These are phyloP conservation scores for Nakazawaea wyomingensis DNA, from an alignment of 805 yeast species.

Conservation along the genomic window DNA sequence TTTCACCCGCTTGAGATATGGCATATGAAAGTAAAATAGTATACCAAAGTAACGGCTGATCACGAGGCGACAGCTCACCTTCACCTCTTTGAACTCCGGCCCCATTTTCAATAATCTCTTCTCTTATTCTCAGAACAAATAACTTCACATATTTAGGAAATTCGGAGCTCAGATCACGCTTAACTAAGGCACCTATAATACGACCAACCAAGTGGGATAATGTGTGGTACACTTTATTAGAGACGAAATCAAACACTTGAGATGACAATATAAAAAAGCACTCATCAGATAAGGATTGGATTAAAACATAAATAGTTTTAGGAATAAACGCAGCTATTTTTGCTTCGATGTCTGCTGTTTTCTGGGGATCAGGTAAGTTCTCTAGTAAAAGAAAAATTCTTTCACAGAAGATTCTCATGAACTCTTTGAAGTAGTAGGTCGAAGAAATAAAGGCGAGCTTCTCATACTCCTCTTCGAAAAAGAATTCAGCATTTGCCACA, in stretches of 20 bases:
- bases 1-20: slow-evolving; percentile 59
- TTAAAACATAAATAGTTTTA: slow-evolving; percentile 37
- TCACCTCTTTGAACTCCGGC: slow-evolving; percentile 74
- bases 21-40: slow-evolving; percentile 65
- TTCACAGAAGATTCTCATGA: slow-evolving; percentile 51
- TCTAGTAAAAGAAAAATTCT: slow-evolving; percentile 63
- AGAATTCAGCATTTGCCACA: slow-evolving; percentile 24
- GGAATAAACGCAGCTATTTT: slow-evolving; percentile 34
- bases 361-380: slow-evolving; percentile 55
- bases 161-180: slow-evolving; percentile 49
- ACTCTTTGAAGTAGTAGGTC: slow-evolving; percentile 59
- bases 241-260: slow-evolving; percentile 50
- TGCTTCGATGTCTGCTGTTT: slow-evolving; percentile 46
- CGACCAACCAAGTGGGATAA: slow-evolving; percentile 66
- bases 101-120: slow-evolving; percentile 67
- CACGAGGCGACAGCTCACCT: slow-evolving; percentile 67
- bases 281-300: slow-evolving; percentile 58
- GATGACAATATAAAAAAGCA: slow-evolving; percentile 42
- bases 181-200: slow-evolving; percentile 66
- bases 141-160: slow-evolving; percentile 39
- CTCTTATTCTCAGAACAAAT: slow-evolving; percentile 48
- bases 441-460: slow-evolving; percentile 64
- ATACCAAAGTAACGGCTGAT: slow-evolving; percentile 69
- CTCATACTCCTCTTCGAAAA: slow-evolving; percentile 40
- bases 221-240: slow-evolving; percentile 52